Conservation (phyloP, 208 protist species). For the Trypanosomatidae sp. region DNA sequence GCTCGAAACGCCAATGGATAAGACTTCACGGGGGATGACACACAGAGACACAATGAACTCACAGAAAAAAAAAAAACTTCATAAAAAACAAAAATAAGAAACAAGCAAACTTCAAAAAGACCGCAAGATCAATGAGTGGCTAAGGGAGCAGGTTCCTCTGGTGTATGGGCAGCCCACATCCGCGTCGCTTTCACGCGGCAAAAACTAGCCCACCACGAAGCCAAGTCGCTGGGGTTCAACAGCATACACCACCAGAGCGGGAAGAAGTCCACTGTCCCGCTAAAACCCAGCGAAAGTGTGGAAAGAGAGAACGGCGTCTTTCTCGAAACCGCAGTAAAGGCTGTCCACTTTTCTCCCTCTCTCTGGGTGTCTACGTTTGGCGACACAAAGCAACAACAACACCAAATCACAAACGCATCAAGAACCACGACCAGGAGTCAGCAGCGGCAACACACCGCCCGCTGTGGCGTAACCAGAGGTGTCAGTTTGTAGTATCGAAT, state of each 20-base stretch:
- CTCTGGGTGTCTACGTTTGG: not conserved
- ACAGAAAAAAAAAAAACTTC: not conserved
- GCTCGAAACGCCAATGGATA: not conserved
- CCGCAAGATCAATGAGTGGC: not conserved
- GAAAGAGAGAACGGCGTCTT: not conserved
- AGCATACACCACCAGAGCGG: not conserved
- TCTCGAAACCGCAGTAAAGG: not conserved
- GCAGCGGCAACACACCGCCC: not conserved
- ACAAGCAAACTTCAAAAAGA: not conserved
- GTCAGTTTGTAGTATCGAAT: not conserved
- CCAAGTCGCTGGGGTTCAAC: not conserved
- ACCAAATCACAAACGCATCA: not conserved
- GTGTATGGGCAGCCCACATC: not conserved
- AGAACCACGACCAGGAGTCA: not conserved
- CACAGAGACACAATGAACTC: not conserved
- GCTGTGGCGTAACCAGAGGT: not conserved
- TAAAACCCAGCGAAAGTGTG: not conserved
- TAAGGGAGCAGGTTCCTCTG: not conserved
- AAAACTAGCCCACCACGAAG: not conserved
- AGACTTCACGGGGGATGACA: not conserved
- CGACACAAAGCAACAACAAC: constrained; percentile 5
- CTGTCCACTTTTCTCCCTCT: not conserved
- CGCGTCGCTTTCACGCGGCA: not conserved
- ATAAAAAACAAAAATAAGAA: not conserved
- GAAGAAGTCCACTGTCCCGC: not conserved